Evolutionary conservation across 192 early-diverging fungal genomes (phyloP).

Genomic region (Umbelopsis vinacea): DNA sequence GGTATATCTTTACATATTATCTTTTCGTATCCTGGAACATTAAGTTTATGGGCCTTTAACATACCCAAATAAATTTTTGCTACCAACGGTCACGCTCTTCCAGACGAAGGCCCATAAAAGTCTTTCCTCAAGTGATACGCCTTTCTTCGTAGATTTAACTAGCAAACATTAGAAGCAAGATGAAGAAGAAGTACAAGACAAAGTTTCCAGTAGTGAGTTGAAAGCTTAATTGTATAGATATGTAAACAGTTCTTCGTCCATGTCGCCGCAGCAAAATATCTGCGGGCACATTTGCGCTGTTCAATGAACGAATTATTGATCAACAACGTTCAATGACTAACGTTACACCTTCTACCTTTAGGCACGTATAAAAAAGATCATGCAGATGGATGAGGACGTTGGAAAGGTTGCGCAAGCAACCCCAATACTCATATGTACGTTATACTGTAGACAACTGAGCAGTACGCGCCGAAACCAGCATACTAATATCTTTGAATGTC

Average conservation of each 20-base stretch:
- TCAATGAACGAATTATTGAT: background rate
- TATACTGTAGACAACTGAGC: background rate
- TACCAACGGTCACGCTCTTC: background rate
- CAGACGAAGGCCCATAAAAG: background rate
- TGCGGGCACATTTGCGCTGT: background rate
- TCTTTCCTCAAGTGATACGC: no score
- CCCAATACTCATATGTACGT: constrained; percentile 90
- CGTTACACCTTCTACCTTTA: constrained; percentile 39
- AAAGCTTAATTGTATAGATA: background rate
- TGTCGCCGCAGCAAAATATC: no score
- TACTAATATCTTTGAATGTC: constrained; percentile 7
- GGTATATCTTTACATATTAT: no score
- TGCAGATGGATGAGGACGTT: constrained; percentile 99
- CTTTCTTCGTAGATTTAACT: no score
- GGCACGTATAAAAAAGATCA: constrained; percentile 99
- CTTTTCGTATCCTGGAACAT: no score
- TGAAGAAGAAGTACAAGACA: constrained; percentile 91
- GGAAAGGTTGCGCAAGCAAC: constrained; percentile 98
- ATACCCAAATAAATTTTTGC: no score
- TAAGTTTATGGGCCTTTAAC: no score
- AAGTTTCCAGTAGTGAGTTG: constrained; percentile 89
- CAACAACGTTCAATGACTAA: background rate
- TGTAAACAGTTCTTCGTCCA: no score
- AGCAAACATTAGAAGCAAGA: constrained; percentile 32
- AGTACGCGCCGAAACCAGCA: background rate